Evolutionary conservation across 805 yeast species (phyloP), one percentile per base, ranked within the genome.

Genomic region (Citeromyces nyonsensis): DNA sequence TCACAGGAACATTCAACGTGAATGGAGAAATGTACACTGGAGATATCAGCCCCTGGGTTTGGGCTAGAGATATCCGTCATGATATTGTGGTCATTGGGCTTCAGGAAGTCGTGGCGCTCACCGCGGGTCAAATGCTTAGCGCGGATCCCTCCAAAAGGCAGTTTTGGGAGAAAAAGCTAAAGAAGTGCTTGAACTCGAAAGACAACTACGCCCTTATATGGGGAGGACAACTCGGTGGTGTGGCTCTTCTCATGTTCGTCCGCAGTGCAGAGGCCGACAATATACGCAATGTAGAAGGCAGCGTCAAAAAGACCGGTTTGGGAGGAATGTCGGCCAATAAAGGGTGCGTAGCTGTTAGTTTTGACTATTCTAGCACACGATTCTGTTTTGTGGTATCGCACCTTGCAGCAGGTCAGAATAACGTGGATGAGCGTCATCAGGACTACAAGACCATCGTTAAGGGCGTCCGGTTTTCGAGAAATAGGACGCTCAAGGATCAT

Each of bases 361-460:
- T 69, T 40, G 60, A 63, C 25, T 70, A 49, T 44, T 67, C 72
- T 5, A 52, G 58, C n/a, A 47, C 88, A 3, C 70, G 69, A 20
- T 54, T 91, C 33, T 83, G 95, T 44, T 70, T 88, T 40, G 72
- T 88, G 9, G 74, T 76, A 3, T 74, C 93, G 3, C 98, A 91
- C 59, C 61, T 91, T 36, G 96, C 97, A 1, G 98, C 98, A 2
- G 98, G 98, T 0, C 66, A 78, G 38, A 73, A 74, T 37, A 75
- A 82, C 46, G 63, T 71, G 10, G 81, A 75, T 24, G 95, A 88
- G 52, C 61, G 98, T 36, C 93, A 82, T 47, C 75, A 74, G 40
- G 93, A 91, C 48, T 83, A 81, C 43, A 82, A 82, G 40, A 71
- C 86, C 1, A 76, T 91, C 24, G 62, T 75, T 2, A 73, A 69